Base-by-base conservation (phyloP, 805 yeast species). In the Candida silvicultrix region DNA sequence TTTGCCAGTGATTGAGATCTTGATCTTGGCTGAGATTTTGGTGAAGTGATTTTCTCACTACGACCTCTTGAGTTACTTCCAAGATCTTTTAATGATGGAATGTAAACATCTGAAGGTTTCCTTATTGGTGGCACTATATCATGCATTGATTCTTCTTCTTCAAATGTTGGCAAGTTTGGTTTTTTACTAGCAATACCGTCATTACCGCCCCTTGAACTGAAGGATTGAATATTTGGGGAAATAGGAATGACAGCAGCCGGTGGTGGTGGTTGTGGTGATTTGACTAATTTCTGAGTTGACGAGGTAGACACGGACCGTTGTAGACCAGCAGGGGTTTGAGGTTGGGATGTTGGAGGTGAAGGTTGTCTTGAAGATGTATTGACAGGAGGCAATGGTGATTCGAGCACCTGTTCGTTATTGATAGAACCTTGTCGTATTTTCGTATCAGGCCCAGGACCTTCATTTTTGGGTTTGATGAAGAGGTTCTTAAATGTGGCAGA, bases 211-310 rank as follows among this genome's bases (percentile, higher is more conserved):
- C 19, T 31, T 38, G 23, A 45, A 5, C 11, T 15, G 5, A 32
- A 16, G n/a, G 35, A 19, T 21, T 31, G 38, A 20, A 10, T 39
- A 23, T 7, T n/a, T 5, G 37, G 21, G 29, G 38, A 29, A 14
- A 22, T 5, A 16, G 35, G 45, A 14, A 16, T 16, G 9, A 38
- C 23, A 34, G 36, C 11, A 22, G 36, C 28, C 34, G 40, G 3
- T 43, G 47, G 7, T 45, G 42, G 16, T 45, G 22, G 3, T 43
- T 46, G 7, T 47, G 42, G 16, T 45, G 22, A 34, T 25, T 18
- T 40, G 25, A 16, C 4, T 14, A 15, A n/a, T 32, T 32, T 15
- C 5, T 4, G 19, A 32, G 15, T 32, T 16, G 28, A 32, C 14
- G 35, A 19, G 23, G 49, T 40, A 3, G 32, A 18, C 8, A 28